These are phyloP conservation scores for Acacia confusa DNA, from an alignment of 306 rosid genomes.

Conservation along the genomic window DNA sequence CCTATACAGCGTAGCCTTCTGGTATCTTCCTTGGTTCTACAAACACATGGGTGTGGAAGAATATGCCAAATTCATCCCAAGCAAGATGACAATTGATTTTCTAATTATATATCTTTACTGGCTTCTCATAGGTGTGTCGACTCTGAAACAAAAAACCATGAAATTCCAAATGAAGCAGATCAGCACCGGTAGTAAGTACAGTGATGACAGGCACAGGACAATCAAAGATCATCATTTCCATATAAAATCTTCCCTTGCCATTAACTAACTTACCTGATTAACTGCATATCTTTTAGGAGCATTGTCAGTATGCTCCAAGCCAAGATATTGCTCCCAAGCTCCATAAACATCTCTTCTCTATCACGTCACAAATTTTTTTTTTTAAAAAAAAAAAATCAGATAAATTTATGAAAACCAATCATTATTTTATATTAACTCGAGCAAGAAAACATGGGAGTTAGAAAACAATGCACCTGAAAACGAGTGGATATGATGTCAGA, in stretches of 20 bases:
- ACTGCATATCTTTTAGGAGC: conserved; percentile 79
- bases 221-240: neutral
- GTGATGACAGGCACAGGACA: conserved; percentile 13
- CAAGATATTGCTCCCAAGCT: conserved; percentile 96
- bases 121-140: conserved; percentile 88
- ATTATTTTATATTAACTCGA: neutral
- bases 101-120: conserved; percentile 86
- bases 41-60: conserved; percentile 35
- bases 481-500: conserved; percentile 71
- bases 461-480: conserved; percentile 62
- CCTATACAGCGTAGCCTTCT: conserved; percentile 42
- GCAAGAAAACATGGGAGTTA: neutral
- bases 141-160: conserved; percentile 52
- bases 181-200: neutral
- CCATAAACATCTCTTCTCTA: conserved; percentile 92
- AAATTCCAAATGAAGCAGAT: conserved; percentile 19
- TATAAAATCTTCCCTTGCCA: neutral
- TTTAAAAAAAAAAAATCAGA: neutral
- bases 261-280: conserved; percentile 55
- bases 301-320: conserved; percentile 82
- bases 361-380: neutral
- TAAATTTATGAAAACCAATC: conserved; percentile 1
- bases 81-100: conserved; percentile 21
- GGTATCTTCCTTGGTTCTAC: conserved; percentile 38
- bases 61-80: conserved; percentile 40